Conservation (phyloP, 306 rosid species). For the Cicer pinnatifidum region DNA sequence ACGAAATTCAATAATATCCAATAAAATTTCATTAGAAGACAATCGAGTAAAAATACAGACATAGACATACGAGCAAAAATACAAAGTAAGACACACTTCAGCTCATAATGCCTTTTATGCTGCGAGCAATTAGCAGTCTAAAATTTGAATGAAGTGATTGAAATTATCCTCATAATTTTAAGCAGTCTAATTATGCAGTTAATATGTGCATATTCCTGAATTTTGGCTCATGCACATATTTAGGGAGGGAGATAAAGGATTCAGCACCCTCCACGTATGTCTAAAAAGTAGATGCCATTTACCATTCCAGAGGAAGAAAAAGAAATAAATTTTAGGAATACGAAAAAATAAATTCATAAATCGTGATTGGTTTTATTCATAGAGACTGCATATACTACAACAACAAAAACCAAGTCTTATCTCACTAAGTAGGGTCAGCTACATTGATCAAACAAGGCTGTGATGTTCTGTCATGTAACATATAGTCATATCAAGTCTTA, state of each 20-base stretch:
- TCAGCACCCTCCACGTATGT: background rate
- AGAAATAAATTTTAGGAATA: background rate
- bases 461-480: too few relatives aligned
- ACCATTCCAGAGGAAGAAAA: background rate
- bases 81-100: conserved; percentile 8
- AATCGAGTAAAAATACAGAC: background rate
- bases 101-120: conserved; percentile 2
- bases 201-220: background rate
- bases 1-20: background rate
- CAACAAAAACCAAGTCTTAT: too few relatives aligned
- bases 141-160: background rate
- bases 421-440: too few relatives aligned
- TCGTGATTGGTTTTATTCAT: background rate
- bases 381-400: background rate
- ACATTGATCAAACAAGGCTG: too few relatives aligned
- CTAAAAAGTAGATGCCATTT: background rate
- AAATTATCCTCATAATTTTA: background rate
- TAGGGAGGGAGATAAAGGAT: background rate
- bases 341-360: background rate
- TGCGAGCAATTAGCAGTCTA: conserved; percentile 17
- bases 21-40: background rate
- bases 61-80: background rate
- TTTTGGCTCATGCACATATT: background rate
- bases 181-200: background rate
- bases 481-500: too few relatives aligned